Percentiles rank a stretch among this genome's conserved stretches.
phyloP scores from a whole-genome alignment of 2,329 filamentous ascomycete species.

The Raffaelea ambrosiae region DNA sequence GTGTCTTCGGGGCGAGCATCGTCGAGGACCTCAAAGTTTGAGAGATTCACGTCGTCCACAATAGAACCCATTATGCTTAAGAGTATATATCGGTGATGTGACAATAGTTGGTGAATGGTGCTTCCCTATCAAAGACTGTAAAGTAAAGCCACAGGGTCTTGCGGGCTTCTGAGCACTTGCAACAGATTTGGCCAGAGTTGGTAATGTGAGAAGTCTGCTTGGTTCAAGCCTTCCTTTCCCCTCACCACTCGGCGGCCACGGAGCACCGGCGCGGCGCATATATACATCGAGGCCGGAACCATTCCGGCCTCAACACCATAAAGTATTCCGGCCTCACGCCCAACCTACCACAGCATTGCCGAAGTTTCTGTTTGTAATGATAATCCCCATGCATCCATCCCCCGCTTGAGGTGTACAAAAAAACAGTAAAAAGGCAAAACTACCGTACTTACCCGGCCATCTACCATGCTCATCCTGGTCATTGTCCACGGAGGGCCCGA shows the following conservation, averaged over 20 bases:
- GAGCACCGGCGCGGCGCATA: conserved; percentile 22
- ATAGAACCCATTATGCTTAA: conserved; percentile 32
- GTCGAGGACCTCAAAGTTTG: conserved; percentile 50
- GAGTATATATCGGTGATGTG: background rate
- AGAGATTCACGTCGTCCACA: conserved; percentile 15
- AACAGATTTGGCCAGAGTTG: background rate
- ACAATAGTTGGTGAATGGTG: conserved; percentile 9
- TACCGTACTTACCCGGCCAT: background rate
- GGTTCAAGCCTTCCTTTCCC: background rate
- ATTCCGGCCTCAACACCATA: conserved; percentile 30
- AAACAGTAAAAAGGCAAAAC: background rate
- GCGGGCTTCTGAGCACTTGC: background rate
- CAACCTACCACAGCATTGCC: background rate
- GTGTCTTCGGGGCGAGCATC: conserved; percentile 55
- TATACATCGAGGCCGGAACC: conserved; percentile 41
- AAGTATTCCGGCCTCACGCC: conserved; percentile 12
- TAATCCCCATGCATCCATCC: conserved; percentile 1
- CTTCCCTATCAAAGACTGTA: no score
- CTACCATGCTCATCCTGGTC: background rate
- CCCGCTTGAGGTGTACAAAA: background rate
- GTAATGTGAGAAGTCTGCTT: background rate
- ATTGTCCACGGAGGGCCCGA: no score
- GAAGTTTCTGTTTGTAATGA: conserved; percentile 11
- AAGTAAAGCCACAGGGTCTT: background rate
- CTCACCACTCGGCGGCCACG: conserved; percentile 1